These are phyloP conservation scores for Sphaerulina vaccinii DNA, from an alignment of 2,329 filamentous ascomycete genomes.

Conservation along the genomic window DNA sequence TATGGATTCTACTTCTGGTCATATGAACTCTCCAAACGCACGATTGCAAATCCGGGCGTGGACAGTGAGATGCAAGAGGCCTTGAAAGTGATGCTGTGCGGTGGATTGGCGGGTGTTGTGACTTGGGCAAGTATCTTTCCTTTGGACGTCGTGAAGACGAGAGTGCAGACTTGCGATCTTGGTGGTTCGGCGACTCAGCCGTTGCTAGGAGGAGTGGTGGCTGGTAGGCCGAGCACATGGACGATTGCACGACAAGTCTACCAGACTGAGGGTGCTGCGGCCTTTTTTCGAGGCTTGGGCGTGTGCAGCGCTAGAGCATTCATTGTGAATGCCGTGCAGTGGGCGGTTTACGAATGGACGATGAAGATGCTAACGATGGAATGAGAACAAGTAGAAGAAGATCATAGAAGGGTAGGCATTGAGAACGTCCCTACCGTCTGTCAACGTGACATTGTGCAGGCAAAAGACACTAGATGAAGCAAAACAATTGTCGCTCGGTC, in stretches of 20 bases:
- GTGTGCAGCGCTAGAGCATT: slow-evolving; percentile 86
- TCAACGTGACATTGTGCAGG: too few relatives aligned
- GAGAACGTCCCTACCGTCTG: too few relatives aligned
- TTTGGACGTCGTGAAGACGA: slow-evolving; percentile 86
- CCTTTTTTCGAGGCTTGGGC: slow-evolving; percentile 79
- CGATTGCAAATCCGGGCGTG: slow-evolving; percentile 54
- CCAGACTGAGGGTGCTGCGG: slow-evolving; percentile 65
- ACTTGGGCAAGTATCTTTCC: slow-evolving; percentile 93
- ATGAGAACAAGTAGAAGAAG: not conserved
- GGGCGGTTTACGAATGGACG: slow-evolving; percentile 84
- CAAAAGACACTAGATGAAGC: too few relatives aligned
- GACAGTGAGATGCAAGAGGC: slow-evolving; percentile 29
- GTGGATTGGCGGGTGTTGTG: slow-evolving; percentile 80
- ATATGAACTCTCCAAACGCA: slow-evolving; percentile 72
- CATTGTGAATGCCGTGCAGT: slow-evolving; percentile 88
- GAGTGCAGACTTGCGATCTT: slow-evolving; percentile 72
- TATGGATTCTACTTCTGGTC: slow-evolving; percentile 98
- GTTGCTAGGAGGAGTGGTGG: slow-evolving; percentile 3
- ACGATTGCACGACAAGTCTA: slow-evolving; percentile 68
- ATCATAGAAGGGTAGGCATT: too few relatives aligned
- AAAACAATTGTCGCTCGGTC: too few relatives aligned
- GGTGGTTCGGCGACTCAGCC: slow-evolving; percentile 1
- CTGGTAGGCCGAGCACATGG: slow-evolving; percentile 52
- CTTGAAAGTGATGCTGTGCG: slow-evolving; percentile 63
- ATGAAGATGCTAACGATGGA: slow-evolving; percentile 52